These are phyloP conservation scores for Mycena citricolor DNA, from an alignment of 1,284 basidiomycete species.

Conservation along the genomic window DNA sequence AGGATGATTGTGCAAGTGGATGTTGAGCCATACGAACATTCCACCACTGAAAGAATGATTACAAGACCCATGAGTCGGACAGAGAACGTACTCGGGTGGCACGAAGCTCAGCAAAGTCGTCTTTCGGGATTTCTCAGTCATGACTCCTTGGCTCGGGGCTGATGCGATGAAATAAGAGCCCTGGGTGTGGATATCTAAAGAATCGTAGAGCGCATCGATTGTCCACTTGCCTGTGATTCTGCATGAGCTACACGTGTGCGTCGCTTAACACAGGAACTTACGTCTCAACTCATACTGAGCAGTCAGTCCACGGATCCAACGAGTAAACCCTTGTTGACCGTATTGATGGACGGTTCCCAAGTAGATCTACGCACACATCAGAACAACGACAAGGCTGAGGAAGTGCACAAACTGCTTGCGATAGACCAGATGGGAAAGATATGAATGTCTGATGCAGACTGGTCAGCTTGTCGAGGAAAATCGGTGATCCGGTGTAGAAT, in stretches of 20 bases:
- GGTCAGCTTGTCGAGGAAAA: conserved; percentile 13
- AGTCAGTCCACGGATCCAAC: conserved; percentile 69
- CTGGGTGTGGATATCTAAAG: conserved; percentile 11
- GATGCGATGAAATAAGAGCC: conserved; percentile 17
- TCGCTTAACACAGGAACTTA: conserved; percentile 40
- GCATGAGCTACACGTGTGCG: not conserved
- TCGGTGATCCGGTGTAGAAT: conserved; percentile 18
- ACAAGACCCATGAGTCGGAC: not conserved
- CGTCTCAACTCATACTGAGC: conserved; percentile 56
- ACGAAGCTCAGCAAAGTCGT: conserved; percentile 21
- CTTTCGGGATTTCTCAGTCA: conserved; percentile 17
- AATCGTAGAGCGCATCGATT: conserved; percentile 16
- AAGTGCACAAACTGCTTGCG: conserved; percentile 17
- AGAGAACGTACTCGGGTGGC: conserved; percentile 18
- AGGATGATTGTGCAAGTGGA: conserved; percentile 61
- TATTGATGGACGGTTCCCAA: conserved; percentile 17
- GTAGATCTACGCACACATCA: conserved; percentile 1
- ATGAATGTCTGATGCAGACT: conserved; percentile 11
- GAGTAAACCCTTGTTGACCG: conserved; percentile 55
- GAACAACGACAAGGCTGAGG: not conserved
- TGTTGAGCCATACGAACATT: conserved; percentile 63
- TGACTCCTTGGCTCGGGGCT: conserved; percentile 11
- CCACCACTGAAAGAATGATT: conserved; percentile 32
- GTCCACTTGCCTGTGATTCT: conserved; percentile 16
- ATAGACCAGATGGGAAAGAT: conserved; percentile 20